Evolutionary conservation across 2,329 filamentous ascomycete genomes (phyloP).

Genomic region (Nemania abortiva): DNA sequence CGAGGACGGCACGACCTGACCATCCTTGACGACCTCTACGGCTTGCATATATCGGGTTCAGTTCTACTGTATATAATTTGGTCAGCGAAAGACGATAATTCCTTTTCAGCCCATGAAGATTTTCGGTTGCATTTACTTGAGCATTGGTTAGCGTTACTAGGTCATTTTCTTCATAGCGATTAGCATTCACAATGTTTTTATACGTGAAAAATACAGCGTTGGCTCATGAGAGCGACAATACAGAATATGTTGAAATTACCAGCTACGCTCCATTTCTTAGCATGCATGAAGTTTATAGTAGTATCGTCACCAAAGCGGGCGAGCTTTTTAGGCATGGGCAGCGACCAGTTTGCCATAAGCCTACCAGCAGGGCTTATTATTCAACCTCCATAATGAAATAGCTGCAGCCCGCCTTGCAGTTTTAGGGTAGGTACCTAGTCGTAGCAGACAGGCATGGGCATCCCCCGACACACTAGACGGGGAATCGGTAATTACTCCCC

Average conservation of each 20-base stretch:
- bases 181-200: constrained; percentile 3
- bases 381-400: too few species aligned
- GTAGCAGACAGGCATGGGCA: background rate
- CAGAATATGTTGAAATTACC: background rate
- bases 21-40: constrained; percentile 16
- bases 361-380: too few species aligned
- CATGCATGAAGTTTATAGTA: too few species aligned
- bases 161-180: constrained; percentile 15
- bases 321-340: too few species aligned
- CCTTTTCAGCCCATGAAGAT: constrained; percentile 3
- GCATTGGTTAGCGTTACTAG: background rate
- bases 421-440: background rate
- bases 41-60: constrained; percentile 21
- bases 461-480: background rate
- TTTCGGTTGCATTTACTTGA: constrained; percentile 19
- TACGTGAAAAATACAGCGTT: background rate
- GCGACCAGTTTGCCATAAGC: too few species aligned
- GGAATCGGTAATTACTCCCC: constrained; percentile 14
- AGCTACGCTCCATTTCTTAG: background rate
- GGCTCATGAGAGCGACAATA: background rate
- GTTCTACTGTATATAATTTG: constrained; percentile 38
- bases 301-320: too few species aligned
- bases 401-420: background rate
- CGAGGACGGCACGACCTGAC: constrained; percentile 12
- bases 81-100: constrained; percentile 23